Percentiles rank a stretch among this genome's conserved stretches.
These are phyloP conservation scores for Scleroderma citrinum DNA, from an alignment of 768 basidiomycete genomes.

Conservation along the genomic window DNA sequence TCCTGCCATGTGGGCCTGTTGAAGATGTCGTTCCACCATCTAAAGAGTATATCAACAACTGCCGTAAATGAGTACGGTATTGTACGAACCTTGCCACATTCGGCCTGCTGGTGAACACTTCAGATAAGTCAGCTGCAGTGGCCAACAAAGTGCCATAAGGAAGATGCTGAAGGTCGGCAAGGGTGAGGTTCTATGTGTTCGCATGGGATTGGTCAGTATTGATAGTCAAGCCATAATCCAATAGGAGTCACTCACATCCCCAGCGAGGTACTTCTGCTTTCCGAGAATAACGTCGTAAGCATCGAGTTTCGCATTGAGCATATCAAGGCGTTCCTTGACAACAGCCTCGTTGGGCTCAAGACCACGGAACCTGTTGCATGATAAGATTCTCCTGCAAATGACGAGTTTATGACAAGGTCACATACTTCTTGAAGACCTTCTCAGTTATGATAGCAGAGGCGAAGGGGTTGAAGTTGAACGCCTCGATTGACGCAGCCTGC, in stretches of 20 bases:
- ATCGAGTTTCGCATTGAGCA: constrained; percentile 35
- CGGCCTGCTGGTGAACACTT: constrained; percentile 31
- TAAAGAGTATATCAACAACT: constrained; percentile 7
- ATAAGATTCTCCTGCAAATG: constrained; percentile 1
- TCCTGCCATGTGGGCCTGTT: constrained; percentile 39
- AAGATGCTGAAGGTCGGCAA: constrained; percentile 56
- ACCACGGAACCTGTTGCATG: constrained; percentile 12
- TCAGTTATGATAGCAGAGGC: constrained; percentile 39
- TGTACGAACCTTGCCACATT: constrained; percentile 38
- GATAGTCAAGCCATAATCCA: not conserved
- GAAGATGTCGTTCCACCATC: constrained; percentile 50
- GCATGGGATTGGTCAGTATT: not conserved
- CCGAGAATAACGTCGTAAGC: constrained; percentile 49
- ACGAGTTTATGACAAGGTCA: not conserved
- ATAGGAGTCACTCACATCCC: constrained; percentile 37
- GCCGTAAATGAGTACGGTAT: no score
- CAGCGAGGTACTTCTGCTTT: constrained; percentile 52
- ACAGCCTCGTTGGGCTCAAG: constrained; percentile 15
- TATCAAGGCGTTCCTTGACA: constrained; percentile 8
- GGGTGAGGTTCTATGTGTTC: constrained; percentile 36
- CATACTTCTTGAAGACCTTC: constrained; percentile 47
- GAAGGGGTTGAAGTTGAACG: constrained; percentile 41
- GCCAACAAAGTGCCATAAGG: constrained; percentile 35
- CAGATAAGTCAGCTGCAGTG: constrained; percentile 15
- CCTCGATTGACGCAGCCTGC: constrained; percentile 41